A percentile compares a stretch with the other conserved stretches of the same genome.
phyloP scores from a whole-genome alignment of 139 green algal species.

The Spirogloea muscicola region DNA sequence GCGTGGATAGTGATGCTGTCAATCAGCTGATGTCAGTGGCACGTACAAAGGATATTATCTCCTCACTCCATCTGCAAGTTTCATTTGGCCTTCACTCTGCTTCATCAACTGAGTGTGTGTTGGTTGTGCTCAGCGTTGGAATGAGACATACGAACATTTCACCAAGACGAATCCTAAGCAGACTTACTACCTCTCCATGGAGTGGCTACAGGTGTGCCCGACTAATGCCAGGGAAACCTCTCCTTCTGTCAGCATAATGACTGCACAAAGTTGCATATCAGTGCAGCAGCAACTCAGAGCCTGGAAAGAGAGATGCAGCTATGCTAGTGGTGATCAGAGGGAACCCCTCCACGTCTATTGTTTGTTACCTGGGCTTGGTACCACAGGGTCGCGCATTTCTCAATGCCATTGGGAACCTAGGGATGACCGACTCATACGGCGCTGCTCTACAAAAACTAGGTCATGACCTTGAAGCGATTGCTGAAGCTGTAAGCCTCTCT shows the following conservation, averaged over 20 bases:
- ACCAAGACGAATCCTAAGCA: conserved; percentile 78
- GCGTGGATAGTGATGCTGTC: too few relatives aligned
- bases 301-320: neutral
- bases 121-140: conserved; percentile 46
- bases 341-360: neutral
- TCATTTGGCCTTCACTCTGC: too few relatives aligned
- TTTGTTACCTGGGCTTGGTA: neutral
- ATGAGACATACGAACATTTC: conserved; percentile 52
- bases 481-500: neutral
- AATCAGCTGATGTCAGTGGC: too few relatives aligned
- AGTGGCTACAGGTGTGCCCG: conserved; percentile 73
- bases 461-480: conserved; percentile 64
- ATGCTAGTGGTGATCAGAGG: neutral
- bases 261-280: neutral
- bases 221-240: neutral
- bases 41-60: too few relatives aligned
- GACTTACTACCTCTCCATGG: conserved; percentile 92
- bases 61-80: too few relatives aligned
- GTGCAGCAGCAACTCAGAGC: neutral
- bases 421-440: conserved; percentile 73
- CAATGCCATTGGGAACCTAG: conserved; percentile 94
- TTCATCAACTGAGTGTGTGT: too few relatives aligned
- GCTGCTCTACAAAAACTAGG: conserved; percentile 70
- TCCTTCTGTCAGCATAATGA: conserved; percentile 1
- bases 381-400: conserved; percentile 85